Evolutionary conservation across 345 rosid genomes (phyloP).

Genomic region (Pelargonium nanum): DNA sequence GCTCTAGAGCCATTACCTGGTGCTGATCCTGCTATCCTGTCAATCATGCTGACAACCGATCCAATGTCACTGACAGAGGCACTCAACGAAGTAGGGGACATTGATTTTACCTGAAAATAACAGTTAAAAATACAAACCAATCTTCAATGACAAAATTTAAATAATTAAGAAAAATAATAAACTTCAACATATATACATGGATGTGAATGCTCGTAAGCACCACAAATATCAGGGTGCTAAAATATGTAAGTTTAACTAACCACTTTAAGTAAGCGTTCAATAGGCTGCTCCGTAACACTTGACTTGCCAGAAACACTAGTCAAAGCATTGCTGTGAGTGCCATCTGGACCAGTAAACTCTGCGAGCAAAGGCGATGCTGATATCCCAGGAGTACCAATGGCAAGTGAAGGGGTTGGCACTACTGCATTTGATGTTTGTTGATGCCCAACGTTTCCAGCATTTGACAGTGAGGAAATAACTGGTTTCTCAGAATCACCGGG

Average conservation of each 20-base stretch:
- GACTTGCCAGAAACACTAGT: conserved; percentile 48
- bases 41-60: conserved; percentile 84
- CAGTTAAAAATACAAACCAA: conserved; percentile 1
- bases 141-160: background rate
- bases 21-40: conserved; percentile 88
- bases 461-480: conserved; percentile 47
- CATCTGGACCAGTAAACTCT: conserved; percentile 68
- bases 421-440: conserved; percentile 48
- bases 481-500: conserved; percentile 87
- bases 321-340: conserved; percentile 42
- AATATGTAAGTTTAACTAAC: conserved; percentile 34
- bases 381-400: conserved; percentile 94
- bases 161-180: no score
- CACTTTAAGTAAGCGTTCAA: conserved; percentile 77
- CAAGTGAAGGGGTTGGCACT: conserved; percentile 64
- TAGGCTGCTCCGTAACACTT: conserved; percentile 55
- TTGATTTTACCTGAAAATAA: conserved; percentile 75
- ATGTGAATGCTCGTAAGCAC: no score
- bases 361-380: conserved; percentile 91
- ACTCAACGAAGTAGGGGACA: conserved; percentile 54
- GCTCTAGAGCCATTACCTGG: conserved; percentile 96
- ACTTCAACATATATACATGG: background rate
- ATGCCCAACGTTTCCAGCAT: conserved; percentile 49
- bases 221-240: background rate
- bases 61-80: conserved; percentile 78